Evolutionary conservation across 139 green algal genomes (phyloP).

Genomic region (Raphidocelis subcapitata): DNA sequence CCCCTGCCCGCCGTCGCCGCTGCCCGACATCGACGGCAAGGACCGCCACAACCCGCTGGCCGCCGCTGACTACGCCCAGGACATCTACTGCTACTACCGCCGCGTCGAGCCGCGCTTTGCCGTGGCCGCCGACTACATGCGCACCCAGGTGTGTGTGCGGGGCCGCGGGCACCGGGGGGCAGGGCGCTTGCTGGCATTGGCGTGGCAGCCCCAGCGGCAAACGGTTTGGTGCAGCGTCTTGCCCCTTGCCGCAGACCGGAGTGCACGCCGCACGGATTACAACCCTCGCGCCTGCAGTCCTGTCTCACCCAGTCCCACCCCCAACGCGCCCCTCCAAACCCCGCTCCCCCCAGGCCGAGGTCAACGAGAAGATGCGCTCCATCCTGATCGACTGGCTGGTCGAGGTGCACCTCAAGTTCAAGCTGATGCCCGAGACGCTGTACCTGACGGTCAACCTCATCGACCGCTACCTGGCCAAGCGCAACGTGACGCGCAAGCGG

Average conservation of each 20-base stretch:
- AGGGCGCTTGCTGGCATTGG: too few species aligned
- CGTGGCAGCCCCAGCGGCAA: too few species aligned
- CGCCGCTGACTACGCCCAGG: conserved; percentile 75
- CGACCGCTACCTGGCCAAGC: conserved; percentile 82
- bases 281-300: too few species aligned
- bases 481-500: conserved; percentile 79
- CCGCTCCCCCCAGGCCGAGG: conserved; percentile 47
- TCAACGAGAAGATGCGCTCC: conserved; percentile 87
- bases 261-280: too few species aligned
- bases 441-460: conserved; percentile 90
- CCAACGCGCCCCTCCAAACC: background rate
- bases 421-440: conserved; percentile 94
- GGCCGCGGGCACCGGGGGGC: too few species aligned
- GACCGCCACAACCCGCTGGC: conserved; percentile 82
- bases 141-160: conserved; percentile 39
- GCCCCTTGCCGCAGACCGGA: too few species aligned
- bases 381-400: conserved; percentile 96
- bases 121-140: conserved; percentile 60
- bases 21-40: conserved; percentile 87
- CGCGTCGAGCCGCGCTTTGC: conserved; percentile 49
- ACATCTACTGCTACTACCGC: conserved; percentile 90
- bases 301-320: too few species aligned
- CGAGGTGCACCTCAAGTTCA: conserved; percentile 96
- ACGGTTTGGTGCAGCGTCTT: too few species aligned
- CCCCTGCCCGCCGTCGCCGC: conserved; percentile 40